These are phyloP conservation scores for Syzygium syzygioides DNA, from an alignment of 441 rosid species.

Conservation along the genomic window DNA sequence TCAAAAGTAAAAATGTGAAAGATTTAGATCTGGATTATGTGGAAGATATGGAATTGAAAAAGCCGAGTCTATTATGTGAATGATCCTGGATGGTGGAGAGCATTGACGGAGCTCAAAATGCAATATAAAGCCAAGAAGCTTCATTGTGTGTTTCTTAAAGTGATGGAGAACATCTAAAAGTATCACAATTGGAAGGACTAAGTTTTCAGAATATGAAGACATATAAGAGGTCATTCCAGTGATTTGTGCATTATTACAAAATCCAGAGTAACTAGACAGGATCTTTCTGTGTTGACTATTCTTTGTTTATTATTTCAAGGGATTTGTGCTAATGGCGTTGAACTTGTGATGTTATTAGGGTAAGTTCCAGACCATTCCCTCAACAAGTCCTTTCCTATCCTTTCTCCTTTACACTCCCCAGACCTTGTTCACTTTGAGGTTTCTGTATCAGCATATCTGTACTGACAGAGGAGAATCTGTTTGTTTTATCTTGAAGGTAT, in stretches of 20 bases:
- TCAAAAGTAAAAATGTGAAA: constrained; percentile 10
- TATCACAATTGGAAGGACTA: not conserved
- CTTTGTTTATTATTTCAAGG: not conserved
- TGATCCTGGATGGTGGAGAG: not conserved
- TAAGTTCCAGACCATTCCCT: not conserved
- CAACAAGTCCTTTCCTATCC: not conserved
- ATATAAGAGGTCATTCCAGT: not conserved
- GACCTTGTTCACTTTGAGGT: not conserved
- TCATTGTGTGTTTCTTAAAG: not conserved
- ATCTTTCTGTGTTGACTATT: not conserved
- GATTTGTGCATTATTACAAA: not conserved
- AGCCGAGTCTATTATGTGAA: not conserved
- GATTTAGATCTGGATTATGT: constrained; percentile 31
- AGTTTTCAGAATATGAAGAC: not conserved
- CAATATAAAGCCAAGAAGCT: not conserved
- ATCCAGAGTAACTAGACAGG: not conserved
- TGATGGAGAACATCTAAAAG: not conserved
- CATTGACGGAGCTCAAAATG: not conserved
- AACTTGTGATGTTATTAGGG: not conserved
- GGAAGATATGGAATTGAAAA: constrained; percentile 1
- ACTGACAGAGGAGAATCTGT: not conserved
- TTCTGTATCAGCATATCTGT: not conserved
- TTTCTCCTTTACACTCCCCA: not conserved
- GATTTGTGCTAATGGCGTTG: not conserved
- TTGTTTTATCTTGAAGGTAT: not conserved